phyloP scores from a whole-genome alignment of 179 eudicot genomes.

The Dionaea muscipula region DNA sequence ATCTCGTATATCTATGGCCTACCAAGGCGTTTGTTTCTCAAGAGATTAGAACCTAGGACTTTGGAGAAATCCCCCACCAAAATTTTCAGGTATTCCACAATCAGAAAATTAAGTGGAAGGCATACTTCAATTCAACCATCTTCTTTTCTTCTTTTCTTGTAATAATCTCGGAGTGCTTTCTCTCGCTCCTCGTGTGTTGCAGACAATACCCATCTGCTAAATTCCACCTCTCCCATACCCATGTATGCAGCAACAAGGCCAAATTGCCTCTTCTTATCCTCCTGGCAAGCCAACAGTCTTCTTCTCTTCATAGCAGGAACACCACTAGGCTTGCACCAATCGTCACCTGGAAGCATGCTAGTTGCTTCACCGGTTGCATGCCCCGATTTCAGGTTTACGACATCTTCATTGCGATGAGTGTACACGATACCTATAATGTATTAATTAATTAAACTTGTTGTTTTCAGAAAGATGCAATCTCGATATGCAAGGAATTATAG shows the following conservation, averaged over 20 bases:
- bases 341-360: conserved; percentile 7
- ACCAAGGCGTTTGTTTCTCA: too few species aligned
- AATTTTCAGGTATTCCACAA: too few species aligned
- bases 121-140: conserved; percentile 9
- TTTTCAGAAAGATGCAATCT: background rate
- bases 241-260: conserved; percentile 40
- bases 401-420: conserved; percentile 77
- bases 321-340: conserved; percentile 12
- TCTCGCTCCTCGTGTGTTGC: conserved; percentile 43
- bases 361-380: conserved; percentile 10
- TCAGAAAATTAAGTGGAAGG: too few species aligned
- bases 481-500: background rate
- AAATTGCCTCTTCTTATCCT: conserved; percentile 41
- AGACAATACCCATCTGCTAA: conserved; percentile 60
- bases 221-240: conserved; percentile 56
- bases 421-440: conserved; percentile 55
- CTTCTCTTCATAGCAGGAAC: conserved; percentile 11
- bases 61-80: too few species aligned
- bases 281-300: conserved; percentile 14
- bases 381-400: conserved; percentile 45
- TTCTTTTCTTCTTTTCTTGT: conserved; percentile 32
- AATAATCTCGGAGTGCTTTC: conserved; percentile 44
- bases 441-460: too few species aligned
- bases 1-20: too few species aligned
- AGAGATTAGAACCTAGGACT: too few species aligned